Evolutionary conservation across 2,329 filamentous ascomycete species (phyloP).

Genomic region (Delphinella strobiligena): DNA sequence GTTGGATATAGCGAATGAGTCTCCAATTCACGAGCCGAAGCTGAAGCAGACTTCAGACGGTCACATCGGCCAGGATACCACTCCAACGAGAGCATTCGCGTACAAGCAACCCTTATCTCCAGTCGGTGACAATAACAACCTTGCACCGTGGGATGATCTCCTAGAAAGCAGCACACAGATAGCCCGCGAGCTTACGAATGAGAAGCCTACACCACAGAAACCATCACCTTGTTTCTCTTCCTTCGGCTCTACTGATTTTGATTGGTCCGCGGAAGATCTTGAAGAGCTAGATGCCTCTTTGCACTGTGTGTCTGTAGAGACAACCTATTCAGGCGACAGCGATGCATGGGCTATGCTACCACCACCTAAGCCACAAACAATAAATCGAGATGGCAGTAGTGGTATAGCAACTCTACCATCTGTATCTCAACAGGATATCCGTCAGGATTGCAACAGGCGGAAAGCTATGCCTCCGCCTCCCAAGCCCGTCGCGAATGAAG

Average conservation of each 20-base stretch:
- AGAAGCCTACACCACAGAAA: conserved; percentile 5
- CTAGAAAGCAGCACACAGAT: conserved; percentile 35
- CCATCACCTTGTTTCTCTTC: conserved; percentile 16
- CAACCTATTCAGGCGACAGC: no score
- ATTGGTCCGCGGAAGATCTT: conserved; percentile 29
- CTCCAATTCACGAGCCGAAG: no score
- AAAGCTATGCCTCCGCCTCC: neutral
- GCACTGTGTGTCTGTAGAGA: no score
- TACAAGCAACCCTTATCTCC: conserved; percentile 3
- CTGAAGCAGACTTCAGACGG: no score
- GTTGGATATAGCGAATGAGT: conserved; percentile 12
- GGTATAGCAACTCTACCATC: neutral
- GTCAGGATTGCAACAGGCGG: neutral
- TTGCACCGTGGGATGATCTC: conserved; percentile 21
- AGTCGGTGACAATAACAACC: conserved; percentile 12
- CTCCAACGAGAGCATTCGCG: no score
- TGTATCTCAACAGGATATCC: neutral
- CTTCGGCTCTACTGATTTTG: conserved; percentile 27
- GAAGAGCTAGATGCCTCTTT: conserved; percentile 19
- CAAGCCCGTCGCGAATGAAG: neutral
- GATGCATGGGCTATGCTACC: no score
- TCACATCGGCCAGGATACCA: no score
- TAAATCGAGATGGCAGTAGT: no score
- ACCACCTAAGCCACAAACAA: no score
- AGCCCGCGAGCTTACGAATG: conserved; percentile 25